Evolutionary conservation across 2,329 filamentous ascomycete genomes (phyloP), one percentile per base, ranked within the genome.

Genomic region (Aspergillus pseudoterreus): DNA sequence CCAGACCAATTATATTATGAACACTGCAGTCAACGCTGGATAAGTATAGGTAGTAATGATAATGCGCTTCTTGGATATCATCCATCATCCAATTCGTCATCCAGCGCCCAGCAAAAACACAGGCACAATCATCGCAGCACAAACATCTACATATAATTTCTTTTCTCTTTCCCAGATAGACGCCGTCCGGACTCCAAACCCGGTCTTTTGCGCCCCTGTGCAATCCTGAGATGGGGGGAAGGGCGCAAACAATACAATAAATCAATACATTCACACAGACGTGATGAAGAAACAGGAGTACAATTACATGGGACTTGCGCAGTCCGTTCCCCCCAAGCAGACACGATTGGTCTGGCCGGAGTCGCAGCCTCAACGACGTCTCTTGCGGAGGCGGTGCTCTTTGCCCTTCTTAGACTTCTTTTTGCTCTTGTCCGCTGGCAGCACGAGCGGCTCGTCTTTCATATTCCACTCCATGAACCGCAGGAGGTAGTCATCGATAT

Each of bases 401-500:
- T 74, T 73, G 48, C 74, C 73, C 57, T 73, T 75, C 61, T 73
- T 76, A 38, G 69, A 71, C 57, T 71, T 41, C 60, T 74, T 78
- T 61, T 73, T 77, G 54, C 62, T 75, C 59, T 75, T 78, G 56
- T 78, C 75, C 24, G 68, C 66, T 1, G 75, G 75, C 32, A 78
- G 66, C 35, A 75, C 68, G 22, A 80, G 67, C 17, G 77, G 76
- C 43, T 78, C 71, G 52, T 79, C 74, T 51, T 70, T 71, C 58
- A 79, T 66, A 55, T 79, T 74, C 74, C 76, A 84, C 43, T 80
- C 78, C 84, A 92, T 89, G 50, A 82, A 81, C 33, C 75, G 74
- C 46, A 94, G 73, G 79, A 94, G 86, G 65, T 87, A 90, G 47
- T 90, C 84, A 65, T 92, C 89, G 51, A 91, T 82, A 38, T 82